Conservation (phyloP, 768 basidiomycete species). For the Tylopilus subfusipes region DNA sequence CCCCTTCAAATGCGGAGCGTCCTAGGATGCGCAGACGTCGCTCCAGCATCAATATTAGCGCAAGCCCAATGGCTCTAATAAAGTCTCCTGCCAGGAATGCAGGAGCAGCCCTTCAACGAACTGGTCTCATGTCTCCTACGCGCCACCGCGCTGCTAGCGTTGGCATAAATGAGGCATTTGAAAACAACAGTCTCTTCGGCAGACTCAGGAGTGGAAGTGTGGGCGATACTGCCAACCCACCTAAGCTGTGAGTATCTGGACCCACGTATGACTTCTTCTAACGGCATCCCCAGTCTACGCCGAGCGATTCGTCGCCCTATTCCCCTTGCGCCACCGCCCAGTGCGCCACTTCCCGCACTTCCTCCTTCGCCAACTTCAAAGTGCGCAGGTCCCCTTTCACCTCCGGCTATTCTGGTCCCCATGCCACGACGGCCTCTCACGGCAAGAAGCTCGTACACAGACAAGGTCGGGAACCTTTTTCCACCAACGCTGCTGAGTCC, state of each 20-base stretch:
- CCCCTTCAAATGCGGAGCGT: constrained; percentile 21
- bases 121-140: constrained; percentile 36
- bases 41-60: constrained; percentile 55
- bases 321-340: constrained; percentile 28
- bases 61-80: constrained; percentile 54
- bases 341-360: constrained; percentile 27
- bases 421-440: constrained; percentile 20
- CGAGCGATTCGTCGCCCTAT: constrained; percentile 34
- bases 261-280: neutral
- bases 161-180: constrained; percentile 31
- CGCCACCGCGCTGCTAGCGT: constrained; percentile 49
- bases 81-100: constrained; percentile 55
- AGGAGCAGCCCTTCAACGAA: constrained; percentile 47
- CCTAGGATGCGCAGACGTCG: constrained; percentile 57
- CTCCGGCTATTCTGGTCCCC: constrained; percentile 18
- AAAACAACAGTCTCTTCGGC: constrained; percentile 44
- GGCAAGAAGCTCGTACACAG: neutral
- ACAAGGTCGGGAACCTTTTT: constrained; percentile 1
- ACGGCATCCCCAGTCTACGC: constrained; percentile 34
- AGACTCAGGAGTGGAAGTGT: constrained; percentile 55
- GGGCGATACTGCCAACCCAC: constrained; percentile 29
- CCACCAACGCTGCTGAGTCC: constrained; percentile 9
- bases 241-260: constrained; percentile 31
- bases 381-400: constrained; percentile 11
- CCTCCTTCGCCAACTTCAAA: constrained; percentile 24